Percentiles rank a stretch among this genome's conserved stretches.
phyloP scores from a whole-genome alignment of 768 basidiomycete species.

The Boletus subcaerulescens region DNA sequence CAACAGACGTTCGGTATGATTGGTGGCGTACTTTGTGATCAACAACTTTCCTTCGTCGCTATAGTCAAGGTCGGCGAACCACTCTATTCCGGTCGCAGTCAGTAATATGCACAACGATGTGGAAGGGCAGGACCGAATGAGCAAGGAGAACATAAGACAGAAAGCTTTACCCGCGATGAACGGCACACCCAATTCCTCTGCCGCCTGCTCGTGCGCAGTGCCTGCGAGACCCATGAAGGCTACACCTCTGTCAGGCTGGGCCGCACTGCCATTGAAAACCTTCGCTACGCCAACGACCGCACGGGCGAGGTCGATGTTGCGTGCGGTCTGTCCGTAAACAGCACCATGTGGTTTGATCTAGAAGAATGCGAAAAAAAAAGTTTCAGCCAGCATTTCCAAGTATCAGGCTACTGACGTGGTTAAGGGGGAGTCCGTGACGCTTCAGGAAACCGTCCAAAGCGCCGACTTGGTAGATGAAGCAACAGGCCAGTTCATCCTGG shows the following conservation, averaged over 20 bases:
- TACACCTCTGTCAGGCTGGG: conserved; percentile 28
- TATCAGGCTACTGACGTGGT: conserved; percentile 45
- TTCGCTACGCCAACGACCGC: conserved; percentile 53
- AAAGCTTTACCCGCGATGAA: conserved; percentile 54
- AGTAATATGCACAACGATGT: neutral
- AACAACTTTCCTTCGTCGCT: conserved; percentile 52
- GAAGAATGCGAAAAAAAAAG: neutral
- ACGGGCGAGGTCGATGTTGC: conserved; percentile 52
- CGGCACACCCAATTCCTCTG: conserved; percentile 49
- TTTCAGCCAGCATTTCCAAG: neutral
- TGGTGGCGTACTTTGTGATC: conserved; percentile 48
- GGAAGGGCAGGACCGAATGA: neutral
- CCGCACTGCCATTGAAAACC: conserved; percentile 38
- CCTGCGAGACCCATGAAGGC: conserved; percentile 64
- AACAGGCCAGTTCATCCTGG: conserved; percentile 53
- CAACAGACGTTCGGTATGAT: no score
- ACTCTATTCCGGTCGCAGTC: conserved; percentile 39
- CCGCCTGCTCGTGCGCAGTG: conserved; percentile 57
- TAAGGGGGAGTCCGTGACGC: conserved; percentile 46
- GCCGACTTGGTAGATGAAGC: conserved; percentile 68
- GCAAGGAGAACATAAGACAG: neutral
- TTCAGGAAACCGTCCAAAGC: conserved; percentile 59
- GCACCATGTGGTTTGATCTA: conserved; percentile 64
- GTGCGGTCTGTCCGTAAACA: conserved; percentile 57
- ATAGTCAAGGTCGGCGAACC: conserved; percentile 69